Base-by-base conservation (phyloP, 257 asterid genomes). In the Petrea volubilis region DNA sequence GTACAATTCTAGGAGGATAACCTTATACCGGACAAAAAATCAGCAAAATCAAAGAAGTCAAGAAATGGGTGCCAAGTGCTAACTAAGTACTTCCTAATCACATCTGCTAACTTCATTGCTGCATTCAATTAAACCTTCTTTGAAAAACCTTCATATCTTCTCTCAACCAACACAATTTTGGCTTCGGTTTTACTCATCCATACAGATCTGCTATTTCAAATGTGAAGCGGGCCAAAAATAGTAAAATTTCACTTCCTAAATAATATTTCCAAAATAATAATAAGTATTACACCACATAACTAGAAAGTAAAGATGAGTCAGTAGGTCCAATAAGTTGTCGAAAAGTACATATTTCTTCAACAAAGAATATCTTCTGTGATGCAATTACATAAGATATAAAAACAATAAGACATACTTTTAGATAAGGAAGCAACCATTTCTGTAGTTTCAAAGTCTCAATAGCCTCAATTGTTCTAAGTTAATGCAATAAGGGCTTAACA, bases 401-500 rank as follows among this genome's bases (percentile, higher is more conserved):
- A 60, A 36, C 13, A 36, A 52, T 23, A 72, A 24, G 31, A 61
- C 29, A 14, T n/a, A 18, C 53, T 29, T 29, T 49, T 12, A 68
- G 33, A 75, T 31, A 17, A 7, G 40, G 20, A 62, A 14, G 18
- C 43, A 69, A 52, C 13, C 34, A 43, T 34, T 40, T 64, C 67
- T 20, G 18, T 34, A 38, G 50, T 50, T 47, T 43, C 56, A 25
- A 55, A 55, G 15, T 69, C 27, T 11, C 41, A 31, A 20, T 43
- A 52, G 36, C 28, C 60, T 29, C 36, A 60, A 29, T 73, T 33
- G 43, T 23, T 68, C 64, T 43, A 12, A 53, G 33, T 28, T 60
- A 36, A 34, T 24, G 41, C 46, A 81, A 56, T 56, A 15, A n/a
- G 58, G 52, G 41, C 33, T 51, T 17, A 49, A 63, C 36, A 38